Percentiles rank a stretch among this genome's conserved stretches.
These are phyloP conservation scores for Wickerhamomyces chambardii DNA, from an alignment of 805 yeast genomes.

Conservation along the genomic window DNA sequence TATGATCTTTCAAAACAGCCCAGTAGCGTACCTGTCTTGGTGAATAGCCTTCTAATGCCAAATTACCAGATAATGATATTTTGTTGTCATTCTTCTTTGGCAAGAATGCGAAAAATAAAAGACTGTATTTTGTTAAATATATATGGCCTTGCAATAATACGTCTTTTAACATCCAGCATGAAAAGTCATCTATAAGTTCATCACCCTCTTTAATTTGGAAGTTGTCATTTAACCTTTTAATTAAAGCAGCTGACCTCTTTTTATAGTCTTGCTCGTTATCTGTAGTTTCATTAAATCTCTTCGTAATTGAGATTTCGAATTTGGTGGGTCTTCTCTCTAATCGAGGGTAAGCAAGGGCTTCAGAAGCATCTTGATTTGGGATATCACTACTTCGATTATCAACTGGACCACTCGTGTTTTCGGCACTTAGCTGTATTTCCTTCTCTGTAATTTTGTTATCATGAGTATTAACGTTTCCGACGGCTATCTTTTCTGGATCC, in stretches of 20 bases:
- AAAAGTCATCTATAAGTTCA: slow-evolving; percentile 47
- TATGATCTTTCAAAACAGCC: slow-evolving; percentile 67
- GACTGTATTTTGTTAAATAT: slow-evolving; percentile 53
- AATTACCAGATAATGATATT: slow-evolving; percentile 37
- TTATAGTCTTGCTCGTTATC: no score
- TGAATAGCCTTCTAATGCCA: slow-evolving; percentile 30
- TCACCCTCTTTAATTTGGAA: slow-evolving; percentile 47
- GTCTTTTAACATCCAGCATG: slow-evolving; percentile 76
- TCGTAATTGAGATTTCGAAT: slow-evolving; percentile 21
- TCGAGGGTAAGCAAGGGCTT: not conserved
- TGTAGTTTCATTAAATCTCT: slow-evolving; percentile 5
- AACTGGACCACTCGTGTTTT: slow-evolving; percentile 1
- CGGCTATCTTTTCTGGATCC: no score
- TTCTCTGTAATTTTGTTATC: no score
- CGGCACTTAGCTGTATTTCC: no score
- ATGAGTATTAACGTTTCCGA: no score
- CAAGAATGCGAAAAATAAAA: slow-evolving; percentile 71
- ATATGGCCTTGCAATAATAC: slow-evolving; percentile 83
- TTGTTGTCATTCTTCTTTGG: slow-evolving; percentile 44
- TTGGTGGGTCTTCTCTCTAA: slow-evolving; percentile 8
- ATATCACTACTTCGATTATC: slow-evolving; percentile 2
- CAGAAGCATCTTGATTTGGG: not conserved
- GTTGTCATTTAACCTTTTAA: slow-evolving; percentile 23
- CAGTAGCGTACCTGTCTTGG: slow-evolving; percentile 48
- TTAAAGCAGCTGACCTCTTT: slow-evolving; percentile 26